Base-by-base conservation (phyloP, 202 grass and related monocot genomes). In the Elaeis oleifera region DNA sequence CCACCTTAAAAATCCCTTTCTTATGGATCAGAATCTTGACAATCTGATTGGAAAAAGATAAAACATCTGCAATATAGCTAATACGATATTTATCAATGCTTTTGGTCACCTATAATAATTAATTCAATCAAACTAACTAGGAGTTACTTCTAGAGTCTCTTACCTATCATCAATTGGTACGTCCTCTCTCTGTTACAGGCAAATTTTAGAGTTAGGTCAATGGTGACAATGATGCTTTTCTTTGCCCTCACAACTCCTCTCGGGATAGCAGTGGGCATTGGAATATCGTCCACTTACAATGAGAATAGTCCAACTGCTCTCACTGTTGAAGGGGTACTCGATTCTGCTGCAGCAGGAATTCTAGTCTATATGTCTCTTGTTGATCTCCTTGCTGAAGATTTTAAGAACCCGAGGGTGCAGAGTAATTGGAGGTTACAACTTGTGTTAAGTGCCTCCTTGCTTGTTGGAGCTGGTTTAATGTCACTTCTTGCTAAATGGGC, bases 321-420 rank as follows among this genome's bases (percentile, higher is more conserved):
- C 31, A 78, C 90, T 56, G 68, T 80, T 0, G 72, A 90, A 71
- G 86, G 90, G 5, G 15, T 95, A 0, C 69, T 90, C 11, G 7
- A 84, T 11, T 59, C 86, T 0, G 86, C 59, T 0, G 73, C 90
- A 0, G 83, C 86, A 0, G 86, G 86, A 3, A 95, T 90, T 29
- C 78, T 90, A 0, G 77, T 75, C 71, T 95, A 95, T 52, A 95
- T 95, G 86, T 74, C 86, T 0, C 83, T 95, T 75, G 50, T 95
- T 0, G 83, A 95, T 73, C 80, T 95, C 13, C 72, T 95, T 0
- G 86, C 90, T 0, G 74, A 90, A 18, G 90, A 90, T n/a, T 96
- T 90, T 54, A 88, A 13, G 64, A 67, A 67, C 64, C 16, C 50
- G 0, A 71, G 69, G 23, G 83, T 95, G 58, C 83, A 85, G 56